phyloP scores from a whole-genome alignment of 2,329 filamentous ascomycete species.

The Geosmithia putterillii region DNA sequence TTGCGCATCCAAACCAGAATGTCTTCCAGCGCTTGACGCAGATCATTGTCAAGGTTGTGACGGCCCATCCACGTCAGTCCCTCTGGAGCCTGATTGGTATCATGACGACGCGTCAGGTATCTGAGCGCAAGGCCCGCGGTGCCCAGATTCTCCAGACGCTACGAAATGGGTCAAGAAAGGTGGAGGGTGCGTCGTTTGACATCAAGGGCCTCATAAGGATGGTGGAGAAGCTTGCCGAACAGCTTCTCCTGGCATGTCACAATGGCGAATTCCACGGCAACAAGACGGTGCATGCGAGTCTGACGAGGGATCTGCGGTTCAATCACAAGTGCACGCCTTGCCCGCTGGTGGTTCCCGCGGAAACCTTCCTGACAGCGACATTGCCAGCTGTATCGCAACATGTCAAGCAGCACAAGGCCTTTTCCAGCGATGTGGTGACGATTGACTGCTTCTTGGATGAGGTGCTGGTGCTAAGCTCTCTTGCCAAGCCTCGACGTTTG shows the following conservation, averaged over 20 bases:
- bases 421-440: conserved; percentile 74
- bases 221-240: conserved; percentile 73
- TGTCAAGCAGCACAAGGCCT: conserved; percentile 69
- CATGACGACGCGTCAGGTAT: conserved; percentile 62
- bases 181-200: conserved; percentile 41
- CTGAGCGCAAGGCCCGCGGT: conserved; percentile 48
- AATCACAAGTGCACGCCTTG: conserved; percentile 75
- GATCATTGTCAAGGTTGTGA: conserved; percentile 80
- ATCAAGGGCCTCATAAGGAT: conserved; percentile 60
- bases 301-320: conserved; percentile 69
- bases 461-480: conserved; percentile 77
- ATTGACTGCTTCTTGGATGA: conserved; percentile 75
- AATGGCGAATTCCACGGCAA: conserved; percentile 60
- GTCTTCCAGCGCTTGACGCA: conserved; percentile 67
- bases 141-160: conserved; percentile 38
- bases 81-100: conserved; percentile 86
- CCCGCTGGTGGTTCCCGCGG: conserved; percentile 77
- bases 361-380: conserved; percentile 70
- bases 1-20: conserved; percentile 69
- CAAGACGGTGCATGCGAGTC: conserved; percentile 55
- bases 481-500: conserved; percentile 85
- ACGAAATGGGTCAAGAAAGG: conserved; percentile 33
- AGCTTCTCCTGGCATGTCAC: conserved; percentile 70
- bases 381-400: conserved; percentile 65
- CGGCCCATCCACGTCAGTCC: conserved; percentile 78